Conservation (phyloP, 106 monocot genomes). For the Triglochin maritima region DNA sequence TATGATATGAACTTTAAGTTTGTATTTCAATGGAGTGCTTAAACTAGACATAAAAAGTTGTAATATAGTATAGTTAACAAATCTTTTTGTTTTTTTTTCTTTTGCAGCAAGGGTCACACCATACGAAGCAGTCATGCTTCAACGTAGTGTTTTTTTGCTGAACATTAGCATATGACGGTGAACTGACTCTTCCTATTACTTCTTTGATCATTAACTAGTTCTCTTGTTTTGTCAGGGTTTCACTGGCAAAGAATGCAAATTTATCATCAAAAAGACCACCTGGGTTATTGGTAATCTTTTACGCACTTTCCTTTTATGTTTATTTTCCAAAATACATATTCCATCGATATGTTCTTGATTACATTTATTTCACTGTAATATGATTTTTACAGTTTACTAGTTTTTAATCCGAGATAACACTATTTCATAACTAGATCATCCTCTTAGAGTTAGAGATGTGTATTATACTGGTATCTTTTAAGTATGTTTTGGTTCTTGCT, state of each 20-base stretch:
- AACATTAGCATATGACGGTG: neutral
- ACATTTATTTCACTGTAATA: neutral
- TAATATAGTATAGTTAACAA: neutral
- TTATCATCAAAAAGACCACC: neutral
- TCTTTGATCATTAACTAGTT: neutral
- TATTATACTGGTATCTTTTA: too few relatives aligned
- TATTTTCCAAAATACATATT: neutral
- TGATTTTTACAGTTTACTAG: neutral
- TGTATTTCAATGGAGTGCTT: neutral
- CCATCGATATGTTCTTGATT: neutral
- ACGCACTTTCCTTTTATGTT: neutral
- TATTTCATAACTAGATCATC: neutral
- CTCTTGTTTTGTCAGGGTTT: neutral
- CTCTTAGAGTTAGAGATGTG: too few relatives aligned
- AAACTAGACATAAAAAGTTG: neutral
- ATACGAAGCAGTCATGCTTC: neutral
- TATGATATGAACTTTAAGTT: neutral
- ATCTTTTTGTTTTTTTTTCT: neutral
- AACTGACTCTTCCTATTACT: neutral
- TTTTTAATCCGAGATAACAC: neutral
- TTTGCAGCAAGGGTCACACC: neutral
- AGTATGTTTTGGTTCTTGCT: too few relatives aligned
- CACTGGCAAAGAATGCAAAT: slow-evolving; percentile 5
- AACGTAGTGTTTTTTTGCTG: neutral
- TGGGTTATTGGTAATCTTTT: neutral